Evolutionary conservation across 1,284 basidiomycete species (phyloP).

Genomic region (Kalmanozyma brasiliensis): DNA sequence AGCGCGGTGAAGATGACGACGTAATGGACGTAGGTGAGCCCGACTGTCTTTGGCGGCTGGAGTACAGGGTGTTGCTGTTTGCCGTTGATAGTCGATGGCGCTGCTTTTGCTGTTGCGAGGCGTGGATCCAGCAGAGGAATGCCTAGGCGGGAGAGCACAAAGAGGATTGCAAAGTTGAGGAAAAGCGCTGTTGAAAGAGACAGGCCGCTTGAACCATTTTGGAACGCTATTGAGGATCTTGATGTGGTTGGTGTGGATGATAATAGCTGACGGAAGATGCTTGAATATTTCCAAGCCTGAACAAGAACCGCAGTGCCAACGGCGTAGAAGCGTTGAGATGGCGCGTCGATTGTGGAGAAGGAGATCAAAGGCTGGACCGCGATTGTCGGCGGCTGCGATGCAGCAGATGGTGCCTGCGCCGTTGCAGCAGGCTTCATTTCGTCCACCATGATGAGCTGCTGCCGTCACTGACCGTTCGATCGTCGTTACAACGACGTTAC

Average conservation of each 20-base stretch:
- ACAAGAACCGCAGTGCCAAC: slow-evolving; percentile 70
- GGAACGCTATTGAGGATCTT: slow-evolving; percentile 16
- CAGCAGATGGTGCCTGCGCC: slow-evolving; percentile 4
- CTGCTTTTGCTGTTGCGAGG: slow-evolving; percentile 74
- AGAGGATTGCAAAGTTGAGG: slow-evolving; percentile 71
- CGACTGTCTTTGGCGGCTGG: slow-evolving; percentile 70
- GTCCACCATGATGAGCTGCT: slow-evolving; percentile 12
- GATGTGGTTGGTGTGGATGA: slow-evolving; percentile 8
- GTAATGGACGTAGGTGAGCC: slow-evolving; percentile 41
- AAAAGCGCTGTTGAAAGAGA: slow-evolving; percentile 72
- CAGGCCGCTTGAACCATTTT: slow-evolving; percentile 71
- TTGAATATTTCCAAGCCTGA: slow-evolving; percentile 68
- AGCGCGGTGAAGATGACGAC: slow-evolving; percentile 40
- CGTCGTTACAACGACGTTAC: background rate
- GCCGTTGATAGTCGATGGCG: slow-evolving; percentile 74
- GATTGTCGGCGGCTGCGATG: slow-evolving; percentile 6
- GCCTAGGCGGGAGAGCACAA: slow-evolving; percentile 75
- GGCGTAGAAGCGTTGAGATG: slow-evolving; percentile 72
- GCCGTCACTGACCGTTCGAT: background rate
- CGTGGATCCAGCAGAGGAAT: slow-evolving; percentile 81
- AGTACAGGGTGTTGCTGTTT: slow-evolving; percentile 77
- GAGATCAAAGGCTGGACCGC: slow-evolving; percentile 64
- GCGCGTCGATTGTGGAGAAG: slow-evolving; percentile 68
- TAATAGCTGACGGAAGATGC: slow-evolving; percentile 18
- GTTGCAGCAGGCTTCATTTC: slow-evolving; percentile 11